Conservation (phyloP, 2,329 filamentous ascomycete species). For the Plectosphaerella plurivora region DNA sequence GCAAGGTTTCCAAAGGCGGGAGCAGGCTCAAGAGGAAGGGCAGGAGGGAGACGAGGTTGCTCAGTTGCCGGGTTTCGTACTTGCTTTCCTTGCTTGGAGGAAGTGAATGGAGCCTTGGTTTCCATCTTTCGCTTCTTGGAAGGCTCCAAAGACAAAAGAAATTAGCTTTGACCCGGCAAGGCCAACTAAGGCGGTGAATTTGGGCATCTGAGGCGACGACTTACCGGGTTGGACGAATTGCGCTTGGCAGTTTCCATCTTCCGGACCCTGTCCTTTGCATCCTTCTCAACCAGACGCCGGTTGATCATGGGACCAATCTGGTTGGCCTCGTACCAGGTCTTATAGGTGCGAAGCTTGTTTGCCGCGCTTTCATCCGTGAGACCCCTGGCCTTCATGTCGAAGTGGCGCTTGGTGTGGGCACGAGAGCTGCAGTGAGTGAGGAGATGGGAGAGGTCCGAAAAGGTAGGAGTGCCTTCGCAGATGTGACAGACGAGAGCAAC, state of each 20-base stretch:
- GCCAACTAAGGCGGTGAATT: no score
- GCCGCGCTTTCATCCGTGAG: slow-evolving; percentile 63
- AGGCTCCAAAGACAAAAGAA: not conserved
- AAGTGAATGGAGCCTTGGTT: not conserved
- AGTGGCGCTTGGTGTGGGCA: slow-evolving; percentile 80
- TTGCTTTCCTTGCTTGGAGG: not conserved
- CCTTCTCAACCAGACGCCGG: slow-evolving; percentile 73
- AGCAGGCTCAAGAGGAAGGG: not conserved
- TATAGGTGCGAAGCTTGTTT: slow-evolving; percentile 60
- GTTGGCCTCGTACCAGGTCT: slow-evolving; percentile 72
- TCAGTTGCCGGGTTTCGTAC: not conserved
- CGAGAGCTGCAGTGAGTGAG: slow-evolving; percentile 92
- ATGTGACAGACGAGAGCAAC: slow-evolving; percentile 75
- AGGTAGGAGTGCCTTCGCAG: slow-evolving; percentile 73
- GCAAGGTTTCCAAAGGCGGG: not conserved
- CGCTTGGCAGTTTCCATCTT: not conserved
- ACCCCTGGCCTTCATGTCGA: slow-evolving; percentile 72
- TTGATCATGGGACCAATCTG: slow-evolving; percentile 70
- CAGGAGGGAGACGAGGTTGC: not conserved
- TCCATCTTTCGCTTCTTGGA: not conserved
- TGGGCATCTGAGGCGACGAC: not conserved
- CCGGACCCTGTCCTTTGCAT: slow-evolving; percentile 59
- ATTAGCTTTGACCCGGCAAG: no score
- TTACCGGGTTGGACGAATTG: not conserved
- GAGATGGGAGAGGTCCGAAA: slow-evolving; percentile 88